A percentile compares a stretch with the other conserved stretches of the same genome.
Conservation (phyloP, 495 filamentous ascomycete species). For the Talaromyces trachyspermus region DNA sequence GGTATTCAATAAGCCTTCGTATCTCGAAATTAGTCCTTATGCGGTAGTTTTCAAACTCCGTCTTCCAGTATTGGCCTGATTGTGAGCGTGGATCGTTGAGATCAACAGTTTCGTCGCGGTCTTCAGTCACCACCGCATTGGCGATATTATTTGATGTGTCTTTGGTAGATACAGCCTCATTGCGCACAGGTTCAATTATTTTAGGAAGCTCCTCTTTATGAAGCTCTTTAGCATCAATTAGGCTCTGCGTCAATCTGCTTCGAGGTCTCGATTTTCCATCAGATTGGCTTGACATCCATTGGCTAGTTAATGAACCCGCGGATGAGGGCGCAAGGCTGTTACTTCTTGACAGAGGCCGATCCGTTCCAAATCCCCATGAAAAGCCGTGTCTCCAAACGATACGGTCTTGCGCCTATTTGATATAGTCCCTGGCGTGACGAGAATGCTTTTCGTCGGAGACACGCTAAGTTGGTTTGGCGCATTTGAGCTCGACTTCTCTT, state of each 20-base stretch:
- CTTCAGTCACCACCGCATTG: conserved; percentile 10
- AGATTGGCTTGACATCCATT: conserved; percentile 51
- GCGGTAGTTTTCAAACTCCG: conserved; percentile 77
- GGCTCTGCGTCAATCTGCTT: conserved; percentile 39
- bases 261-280: conserved; percentile 38
- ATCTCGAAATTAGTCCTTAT: conserved; percentile 71
- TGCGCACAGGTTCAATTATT: conserved; percentile 8
- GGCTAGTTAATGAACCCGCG: conserved; percentile 57
- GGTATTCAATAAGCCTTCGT: conserved; percentile 70
- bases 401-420: conserved; percentile 79
- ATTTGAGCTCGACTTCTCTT: conserved; percentile 19
- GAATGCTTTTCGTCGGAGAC: conserved; percentile 73
- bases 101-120: conserved; percentile 65
- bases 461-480: conserved; percentile 27
- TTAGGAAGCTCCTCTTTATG: conserved; percentile 16
- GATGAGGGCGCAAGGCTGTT: conserved; percentile 29
- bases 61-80: conserved; percentile 92
- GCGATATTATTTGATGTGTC: conserved; percentile 8
- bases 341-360: conserved; percentile 22
- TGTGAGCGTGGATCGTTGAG: conserved; percentile 72
- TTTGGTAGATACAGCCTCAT: conserved; percentile 10
- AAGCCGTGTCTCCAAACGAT: conserved; percentile 70
- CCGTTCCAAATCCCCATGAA: conserved; percentile 49
- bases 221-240: conserved; percentile 39
- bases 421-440: conserved; percentile 82